Evolutionary conservation across 2,329 filamentous ascomycete species (phyloP), one percentile per base, ranked within the genome.

Genomic region (Colletotrichum lini): DNA sequence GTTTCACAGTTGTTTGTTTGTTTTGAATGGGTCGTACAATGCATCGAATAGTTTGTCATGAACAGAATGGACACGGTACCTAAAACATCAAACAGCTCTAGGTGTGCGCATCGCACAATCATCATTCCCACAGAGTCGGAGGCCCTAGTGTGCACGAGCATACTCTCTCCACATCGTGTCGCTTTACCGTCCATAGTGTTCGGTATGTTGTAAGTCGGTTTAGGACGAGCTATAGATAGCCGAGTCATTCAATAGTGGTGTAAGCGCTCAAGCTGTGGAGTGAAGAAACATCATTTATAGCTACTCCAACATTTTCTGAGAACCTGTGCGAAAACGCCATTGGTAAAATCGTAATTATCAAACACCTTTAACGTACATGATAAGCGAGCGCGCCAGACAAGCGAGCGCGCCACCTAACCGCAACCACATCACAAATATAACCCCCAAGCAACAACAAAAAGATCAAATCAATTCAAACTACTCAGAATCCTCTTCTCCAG

Each of bases 141-240:
- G 50, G 10, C 62, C 62, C 8, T 65, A 40, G 1, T 50, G 52
- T 15, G 65, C 57, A 26, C 56, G 56, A 8, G 59, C 68, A 45
- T 60, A 73, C 16, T 68, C 61, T 40, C 47, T 73, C 71, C 67
- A 71, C 30, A 81, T 42, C 1, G 79, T 79, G 44, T 82, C 80
- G 16, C 72, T 67, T 61, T 79, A 45, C 13, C 81, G 71, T 45
- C 13, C 44, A 45, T 6, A 45, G 16, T 45, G 18, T 45, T n/a
- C n/a, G 16, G 7, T n/a, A 9, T 9, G 44, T 15, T n/a, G 44
- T 2, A 45, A 8, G 9, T 45, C 13, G 9, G 18, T 45, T 35
- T 7, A 18, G 6, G 18, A 9, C n/a, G 44, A 45, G n/a, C 7
- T n/a, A 9, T 45, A 8, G n/a, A n/a, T n/a, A n/a, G 44, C n/a